Evolutionary conservation across 495 filamentous ascomycete species (phyloP), one percentile per base, ranked within the genome.

Genomic region (Talaromyces nanjingensis): DNA sequence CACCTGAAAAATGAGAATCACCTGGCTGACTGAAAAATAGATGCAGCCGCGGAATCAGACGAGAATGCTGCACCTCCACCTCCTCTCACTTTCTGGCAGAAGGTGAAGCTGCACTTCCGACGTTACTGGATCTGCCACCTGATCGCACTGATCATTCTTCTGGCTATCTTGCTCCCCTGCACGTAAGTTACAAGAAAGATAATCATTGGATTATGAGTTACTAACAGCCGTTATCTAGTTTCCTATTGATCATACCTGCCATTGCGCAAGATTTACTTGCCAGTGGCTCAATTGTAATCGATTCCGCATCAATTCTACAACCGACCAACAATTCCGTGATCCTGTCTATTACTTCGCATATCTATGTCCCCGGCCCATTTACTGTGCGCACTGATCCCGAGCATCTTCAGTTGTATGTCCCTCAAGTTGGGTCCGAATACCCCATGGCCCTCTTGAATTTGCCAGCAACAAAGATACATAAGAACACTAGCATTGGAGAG

Each of bases 91-190:
- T 25, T 18, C n/a, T 62, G 60, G 60, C 60, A 62, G 29, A 62
- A 62, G 47, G 60, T 62, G 24, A 62, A 62, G 58, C 66, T 66
- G 6, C 77, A 81, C 53, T 74, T 69, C 53, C 68, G 72, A 14
- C 70, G 73, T n/a, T 81, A 79, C 64, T 77, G 77, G 72, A 76
- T 73, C 66, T 75, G 72, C 64, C 79, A 79, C 66, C 52, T 78
- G 0, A 67, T 79, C 25, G 77, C 66, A 18, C 52, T 29, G 1
- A 67, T 76, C 37, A 65, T 81, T 31, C 72, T 81, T 54, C 65
- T 76, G n/a, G 75, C 76, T 9, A 79, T 79, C 16, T 68, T 79
- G 39, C 33, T 81, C 20, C 77, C 78, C 7, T 66, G 79, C 9
- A 67, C 78, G 77, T 81, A 73, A 65, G 77, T 25, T 24, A 14